Conservation (phyloP, 768 basidiomycete species). For the Sutorius australiensis region DNA sequence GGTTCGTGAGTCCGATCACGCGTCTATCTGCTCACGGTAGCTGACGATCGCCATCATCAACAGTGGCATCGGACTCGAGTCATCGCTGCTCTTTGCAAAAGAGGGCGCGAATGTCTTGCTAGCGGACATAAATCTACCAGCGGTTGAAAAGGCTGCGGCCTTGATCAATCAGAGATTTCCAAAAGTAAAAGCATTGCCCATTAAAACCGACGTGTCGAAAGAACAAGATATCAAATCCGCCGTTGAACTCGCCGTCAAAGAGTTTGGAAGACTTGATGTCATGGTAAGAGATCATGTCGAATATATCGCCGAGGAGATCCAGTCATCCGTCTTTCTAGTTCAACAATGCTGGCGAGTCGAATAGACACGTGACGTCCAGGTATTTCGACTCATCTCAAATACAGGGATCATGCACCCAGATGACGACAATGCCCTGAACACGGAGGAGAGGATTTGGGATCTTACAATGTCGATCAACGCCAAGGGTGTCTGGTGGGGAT, state of each 20-base stretch:
- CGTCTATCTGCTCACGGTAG: background rate
- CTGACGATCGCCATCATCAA: conserved; percentile 10
- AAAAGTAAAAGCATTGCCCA: conserved; percentile 61
- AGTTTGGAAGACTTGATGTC: conserved; percentile 92
- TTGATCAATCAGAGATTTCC: conserved; percentile 65
- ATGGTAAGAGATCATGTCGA: conserved; percentile 55
- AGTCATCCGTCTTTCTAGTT: conserved; percentile 49
- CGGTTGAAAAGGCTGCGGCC: conserved; percentile 63
- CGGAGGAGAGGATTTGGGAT: conserved; percentile 96
- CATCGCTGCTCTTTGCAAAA: conserved; percentile 89
- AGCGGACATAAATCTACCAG: conserved; percentile 79
- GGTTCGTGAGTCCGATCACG: conserved; percentile 61
- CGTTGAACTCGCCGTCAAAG: conserved; percentile 73
- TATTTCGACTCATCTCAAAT: conserved; percentile 1
- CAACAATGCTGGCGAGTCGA: conserved; percentile 76
- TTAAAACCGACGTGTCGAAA: conserved; percentile 84
- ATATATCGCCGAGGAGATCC: background rate
- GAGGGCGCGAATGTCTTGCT: conserved; percentile 92
- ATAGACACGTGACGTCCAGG: background rate
- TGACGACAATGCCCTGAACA: conserved; percentile 94
- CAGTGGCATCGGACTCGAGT: conserved; percentile 96
- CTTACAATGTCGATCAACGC: conserved; percentile 91
- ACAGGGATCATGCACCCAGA: conserved; percentile 96
- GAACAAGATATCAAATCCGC: conserved; percentile 82
- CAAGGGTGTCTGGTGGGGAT: conserved; percentile 99